A percentile compares a stretch with the other conserved stretches of the same genome.
phyloP scores from a whole-genome alignment of 2,329 filamentous ascomycete species.

The Neonectria sp. region DNA sequence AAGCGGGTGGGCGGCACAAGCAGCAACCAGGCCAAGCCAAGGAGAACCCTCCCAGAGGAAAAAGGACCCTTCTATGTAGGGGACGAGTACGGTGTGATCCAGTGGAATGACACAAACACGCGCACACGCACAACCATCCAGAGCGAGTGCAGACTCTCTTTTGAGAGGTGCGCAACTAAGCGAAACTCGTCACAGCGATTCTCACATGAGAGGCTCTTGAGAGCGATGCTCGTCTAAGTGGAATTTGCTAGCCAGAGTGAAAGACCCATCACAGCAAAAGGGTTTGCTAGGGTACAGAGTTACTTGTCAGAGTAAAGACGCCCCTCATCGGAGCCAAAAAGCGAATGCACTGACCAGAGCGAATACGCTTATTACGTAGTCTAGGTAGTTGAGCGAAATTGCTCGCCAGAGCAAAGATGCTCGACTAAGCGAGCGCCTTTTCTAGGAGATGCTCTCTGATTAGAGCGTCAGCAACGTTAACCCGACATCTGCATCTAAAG shows the following conservation, averaged over 20 bases:
- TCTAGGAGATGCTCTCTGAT: not conserved
- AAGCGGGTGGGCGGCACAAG: conserved; percentile 33
- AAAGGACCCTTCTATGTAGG: conserved; percentile 6
- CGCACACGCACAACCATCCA: not conserved
- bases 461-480: not conserved
- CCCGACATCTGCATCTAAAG: not conserved
- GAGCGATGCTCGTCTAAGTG: not conserved
- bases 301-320: not conserved
- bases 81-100: conserved; percentile 3
- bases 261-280: not conserved
- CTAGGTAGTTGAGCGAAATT: not conserved
- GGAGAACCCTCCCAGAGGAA: not conserved
- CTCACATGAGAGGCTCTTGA: not conserved
- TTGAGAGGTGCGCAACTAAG: not conserved
- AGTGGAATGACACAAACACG: not conserved
- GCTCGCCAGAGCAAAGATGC: not conserved
- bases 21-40: conserved; percentile 1
- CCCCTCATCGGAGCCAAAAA: no score
- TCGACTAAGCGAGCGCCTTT: not conserved
- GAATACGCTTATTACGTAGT: not conserved
- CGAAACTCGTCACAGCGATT: not conserved
- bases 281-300: not conserved
- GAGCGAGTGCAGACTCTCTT: not conserved
- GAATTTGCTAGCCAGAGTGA: not conserved
- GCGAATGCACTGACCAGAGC: no score